phyloP scores from a whole-genome alignment of 2,329 filamentous ascomycete species.

The Hymenoscyphus repandus region DNA sequence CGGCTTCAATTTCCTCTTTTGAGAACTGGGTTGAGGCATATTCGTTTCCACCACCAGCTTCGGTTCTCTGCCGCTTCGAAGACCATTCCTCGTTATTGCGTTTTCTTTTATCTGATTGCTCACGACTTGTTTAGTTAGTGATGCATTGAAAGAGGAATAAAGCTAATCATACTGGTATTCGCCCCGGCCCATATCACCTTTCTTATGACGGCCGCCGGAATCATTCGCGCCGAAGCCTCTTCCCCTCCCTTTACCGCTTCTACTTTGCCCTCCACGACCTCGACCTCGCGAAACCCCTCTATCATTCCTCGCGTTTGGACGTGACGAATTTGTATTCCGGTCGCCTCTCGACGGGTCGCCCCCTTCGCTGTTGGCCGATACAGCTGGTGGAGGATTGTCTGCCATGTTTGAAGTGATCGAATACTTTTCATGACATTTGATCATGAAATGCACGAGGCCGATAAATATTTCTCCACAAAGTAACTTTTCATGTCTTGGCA shows the following conservation, averaged over 20 bases:
- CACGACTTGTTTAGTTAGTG: slow-evolving; percentile 48
- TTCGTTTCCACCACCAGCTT: slow-evolving; percentile 31
- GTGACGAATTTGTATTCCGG: slow-evolving; percentile 9
- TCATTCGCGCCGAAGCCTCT: slow-evolving; percentile 37
- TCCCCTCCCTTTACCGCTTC: slow-evolving; percentile 27
- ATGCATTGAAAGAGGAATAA: slow-evolving; percentile 13
- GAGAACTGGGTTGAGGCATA: slow-evolving; percentile 44
- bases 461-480: not conserved
- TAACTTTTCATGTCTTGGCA: not conserved
- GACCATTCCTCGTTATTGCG: slow-evolving; percentile 42
- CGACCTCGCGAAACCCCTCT: slow-evolving; percentile 1
- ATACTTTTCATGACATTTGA: slow-evolving; percentile 22
- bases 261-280: not conserved
- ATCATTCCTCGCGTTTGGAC: slow-evolving; percentile 6
- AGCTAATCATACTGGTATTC: slow-evolving; percentile 54
- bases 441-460: not conserved
- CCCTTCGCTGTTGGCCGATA: slow-evolving; percentile 3
- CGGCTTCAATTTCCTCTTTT: slow-evolving; percentile 80
- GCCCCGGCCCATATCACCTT: slow-evolving; percentile 59
- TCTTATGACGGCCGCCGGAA: slow-evolving; percentile 46
- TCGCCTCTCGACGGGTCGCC: slow-evolving; percentile 7
- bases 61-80: slow-evolving; percentile 46
- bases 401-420: slow-evolving; percentile 21
- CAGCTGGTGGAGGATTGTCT: slow-evolving; percentile 19
- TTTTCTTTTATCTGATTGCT: slow-evolving; percentile 46